Percentiles rank a stretch among this genome's conserved stretches.
Evolutionary conservation across 352 stramenopile species (phyloP).

Genomic region (Phytophthora ohioensis): DNA sequence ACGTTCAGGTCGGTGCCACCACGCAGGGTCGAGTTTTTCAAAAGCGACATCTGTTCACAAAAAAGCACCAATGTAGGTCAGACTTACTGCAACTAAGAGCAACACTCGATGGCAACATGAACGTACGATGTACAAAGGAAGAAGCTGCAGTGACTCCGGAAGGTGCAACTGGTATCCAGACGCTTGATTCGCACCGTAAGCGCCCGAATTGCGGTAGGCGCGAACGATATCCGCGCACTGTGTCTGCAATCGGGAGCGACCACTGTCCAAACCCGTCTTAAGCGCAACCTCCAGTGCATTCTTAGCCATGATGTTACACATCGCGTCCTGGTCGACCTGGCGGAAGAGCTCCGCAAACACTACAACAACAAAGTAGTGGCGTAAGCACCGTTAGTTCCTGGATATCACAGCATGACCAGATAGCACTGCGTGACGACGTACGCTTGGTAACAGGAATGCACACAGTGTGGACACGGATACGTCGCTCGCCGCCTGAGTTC

Average conservation of each 20-base stretch:
- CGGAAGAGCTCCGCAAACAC: constrained; percentile 93
- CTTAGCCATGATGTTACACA: constrained; percentile 97
- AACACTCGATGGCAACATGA: constrained; percentile 4
- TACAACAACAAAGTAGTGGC: constrained; percentile 35
- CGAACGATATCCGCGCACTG: constrained; percentile 95
- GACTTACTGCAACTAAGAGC: constrained; percentile 1
- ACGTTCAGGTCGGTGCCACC: constrained; percentile 96
- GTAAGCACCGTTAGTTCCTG: not conserved
- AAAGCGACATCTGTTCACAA: constrained; percentile 92
- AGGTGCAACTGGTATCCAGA: constrained; percentile 84
- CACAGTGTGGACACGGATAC: constrained; percentile 98
- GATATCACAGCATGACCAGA: not conserved
- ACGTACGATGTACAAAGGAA: constrained; percentile 95
- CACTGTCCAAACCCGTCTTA: constrained; percentile 96
- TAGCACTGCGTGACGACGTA: constrained; percentile 42
- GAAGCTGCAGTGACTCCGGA: constrained; percentile 93
- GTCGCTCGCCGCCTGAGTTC: constrained; percentile 95
- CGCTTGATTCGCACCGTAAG: constrained; percentile 74
- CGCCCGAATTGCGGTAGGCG: constrained; percentile 86
- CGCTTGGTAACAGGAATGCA: constrained; percentile 93
- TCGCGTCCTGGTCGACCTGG: constrained; percentile 92
- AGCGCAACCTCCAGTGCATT: constrained; percentile 94
- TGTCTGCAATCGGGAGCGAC: constrained; percentile 93
- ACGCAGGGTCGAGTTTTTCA: constrained; percentile 98
- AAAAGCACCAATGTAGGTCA: constrained; percentile 13